Conservation (phyloP, 2,329 filamentous ascomycete species). For the Sclerotinia sclerotiorum region DNA sequence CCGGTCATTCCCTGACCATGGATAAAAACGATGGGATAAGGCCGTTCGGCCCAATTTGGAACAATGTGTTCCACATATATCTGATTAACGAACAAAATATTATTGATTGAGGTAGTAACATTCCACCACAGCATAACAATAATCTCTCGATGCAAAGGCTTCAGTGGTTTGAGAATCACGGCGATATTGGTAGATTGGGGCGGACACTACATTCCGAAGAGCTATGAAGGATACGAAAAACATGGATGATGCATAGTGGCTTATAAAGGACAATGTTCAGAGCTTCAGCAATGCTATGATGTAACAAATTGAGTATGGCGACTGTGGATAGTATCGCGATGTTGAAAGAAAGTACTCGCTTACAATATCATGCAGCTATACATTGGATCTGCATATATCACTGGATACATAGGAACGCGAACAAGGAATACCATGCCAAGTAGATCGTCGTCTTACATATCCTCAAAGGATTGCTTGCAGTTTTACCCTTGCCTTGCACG, state of each 20-base stretch:
- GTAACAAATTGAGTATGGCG: background rate
- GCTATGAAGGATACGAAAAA: background rate
- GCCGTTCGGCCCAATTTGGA: slow-evolving; percentile 35
- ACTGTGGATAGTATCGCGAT: background rate
- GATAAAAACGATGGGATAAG: slow-evolving; percentile 35
- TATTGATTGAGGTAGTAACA: slow-evolving; percentile 23
- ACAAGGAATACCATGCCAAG: background rate
- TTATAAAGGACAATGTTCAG: background rate
- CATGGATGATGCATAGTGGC: background rate
- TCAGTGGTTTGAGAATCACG: background rate
- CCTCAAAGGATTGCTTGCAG: background rate
- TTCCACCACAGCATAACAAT: slow-evolving; percentile 36
- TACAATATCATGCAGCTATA: background rate
- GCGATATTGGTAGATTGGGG: background rate
- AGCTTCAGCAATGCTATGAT: background rate
- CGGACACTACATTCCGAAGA: background rate
- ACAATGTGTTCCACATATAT: slow-evolving; percentile 55
- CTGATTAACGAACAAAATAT: slow-evolving; percentile 41
- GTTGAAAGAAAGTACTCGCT: background rate
- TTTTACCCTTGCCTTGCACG: background rate
- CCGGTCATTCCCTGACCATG: slow-evolving; percentile 35
- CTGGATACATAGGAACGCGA: background rate
- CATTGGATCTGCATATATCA: slow-evolving; percentile 1
- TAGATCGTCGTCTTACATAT: background rate
- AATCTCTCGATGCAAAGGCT: slow-evolving; percentile 21